A percentile compares a stretch with the other conserved stretches of the same genome.
Evolutionary conservation across 2,329 filamentous ascomycete species (phyloP).

Genomic region (Orbilia quercus): DNA sequence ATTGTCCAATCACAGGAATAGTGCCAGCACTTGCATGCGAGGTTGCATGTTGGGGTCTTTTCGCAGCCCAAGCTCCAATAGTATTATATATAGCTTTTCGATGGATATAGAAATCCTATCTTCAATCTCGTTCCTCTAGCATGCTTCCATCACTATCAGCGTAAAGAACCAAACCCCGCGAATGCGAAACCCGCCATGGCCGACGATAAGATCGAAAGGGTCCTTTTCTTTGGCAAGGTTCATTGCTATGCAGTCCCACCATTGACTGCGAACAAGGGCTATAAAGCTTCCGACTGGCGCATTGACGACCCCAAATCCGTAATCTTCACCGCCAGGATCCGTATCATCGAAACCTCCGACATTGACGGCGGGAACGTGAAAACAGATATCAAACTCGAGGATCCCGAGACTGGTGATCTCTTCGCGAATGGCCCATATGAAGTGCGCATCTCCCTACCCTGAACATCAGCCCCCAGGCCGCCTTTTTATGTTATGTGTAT

Average conservation of each 20-base stretch:
- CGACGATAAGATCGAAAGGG: conserved; percentile 81
- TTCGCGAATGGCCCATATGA: conserved; percentile 85
- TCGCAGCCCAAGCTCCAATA: conserved; percentile 30
- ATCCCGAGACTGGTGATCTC: conserved; percentile 76
- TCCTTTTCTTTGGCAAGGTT: conserved; percentile 81
- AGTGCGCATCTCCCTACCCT: conserved; percentile 32
- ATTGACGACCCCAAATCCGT: conserved; percentile 72
- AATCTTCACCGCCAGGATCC: conserved; percentile 86
- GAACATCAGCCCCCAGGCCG: no score
- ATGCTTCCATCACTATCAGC: conserved; percentile 25
- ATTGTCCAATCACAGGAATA: conserved; percentile 40
- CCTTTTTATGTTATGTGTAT: neutral
- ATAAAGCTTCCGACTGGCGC: conserved; percentile 82
- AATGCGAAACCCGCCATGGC: conserved; percentile 61
- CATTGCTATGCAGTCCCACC: conserved; percentile 91
- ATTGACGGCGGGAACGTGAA: conserved; percentile 70
- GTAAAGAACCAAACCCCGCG: conserved; percentile 45
- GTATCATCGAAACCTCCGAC: conserved; percentile 78
- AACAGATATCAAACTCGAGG: conserved; percentile 82
- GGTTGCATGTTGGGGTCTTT: conserved; percentile 49
- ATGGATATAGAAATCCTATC: conserved; percentile 25
- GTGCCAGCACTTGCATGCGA: conserved; percentile 55
- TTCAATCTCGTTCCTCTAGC: conserved; percentile 20
- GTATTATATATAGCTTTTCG: conserved; percentile 45
- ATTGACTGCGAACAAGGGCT: conserved; percentile 79